These are phyloP conservation scores for Fusarium bulbicola DNA, from an alignment of 2,329 filamentous ascomycete species.

Conservation along the genomic window DNA sequence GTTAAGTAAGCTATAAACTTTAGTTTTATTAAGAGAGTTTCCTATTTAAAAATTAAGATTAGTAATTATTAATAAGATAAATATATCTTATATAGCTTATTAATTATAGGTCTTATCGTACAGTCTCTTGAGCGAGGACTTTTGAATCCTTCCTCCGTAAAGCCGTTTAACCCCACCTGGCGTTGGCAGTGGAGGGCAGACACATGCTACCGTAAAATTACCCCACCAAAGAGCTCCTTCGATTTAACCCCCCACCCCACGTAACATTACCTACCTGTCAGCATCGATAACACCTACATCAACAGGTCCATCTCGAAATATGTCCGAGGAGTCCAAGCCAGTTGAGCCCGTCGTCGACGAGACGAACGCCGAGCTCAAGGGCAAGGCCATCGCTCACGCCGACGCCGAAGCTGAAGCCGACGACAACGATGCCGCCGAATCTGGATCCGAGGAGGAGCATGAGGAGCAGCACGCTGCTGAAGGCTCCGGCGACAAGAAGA, in stretches of 20 bases:
- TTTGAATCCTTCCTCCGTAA: too few species aligned
- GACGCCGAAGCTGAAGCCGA: slow-evolving; percentile 58
- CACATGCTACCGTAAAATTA: slow-evolving; percentile 32
- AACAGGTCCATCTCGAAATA: slow-evolving; percentile 37
- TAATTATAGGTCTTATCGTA: too few species aligned
- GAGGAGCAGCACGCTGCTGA: slow-evolving; percentile 52
- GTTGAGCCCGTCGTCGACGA: slow-evolving; percentile 63
- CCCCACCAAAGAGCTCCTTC: slow-evolving; percentile 41
- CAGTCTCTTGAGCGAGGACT: too few species aligned
- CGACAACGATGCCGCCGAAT: slow-evolving; percentile 56
- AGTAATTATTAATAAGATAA: too few species aligned
- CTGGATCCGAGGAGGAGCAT: slow-evolving; percentile 53
- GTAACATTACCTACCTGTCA: slow-evolving; percentile 2
- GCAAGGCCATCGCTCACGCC: slow-evolving; percentile 51
- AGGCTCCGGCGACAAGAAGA: slow-evolving; percentile 48
- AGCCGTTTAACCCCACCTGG: neutral
- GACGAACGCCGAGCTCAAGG: slow-evolving; percentile 58
- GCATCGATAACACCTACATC: slow-evolving; percentile 29
- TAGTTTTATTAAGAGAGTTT: too few species aligned
- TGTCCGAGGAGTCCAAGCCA: slow-evolving; percentile 70
- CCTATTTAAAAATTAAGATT: too few species aligned
- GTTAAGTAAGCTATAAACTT: too few species aligned
- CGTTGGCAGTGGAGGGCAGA: neutral
- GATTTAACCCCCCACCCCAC: slow-evolving; percentile 17
- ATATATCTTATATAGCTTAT: too few species aligned